Evolutionary conservation across 1,284 basidiomycete species (phyloP).

Genomic region (Ganoderma sinense): DNA sequence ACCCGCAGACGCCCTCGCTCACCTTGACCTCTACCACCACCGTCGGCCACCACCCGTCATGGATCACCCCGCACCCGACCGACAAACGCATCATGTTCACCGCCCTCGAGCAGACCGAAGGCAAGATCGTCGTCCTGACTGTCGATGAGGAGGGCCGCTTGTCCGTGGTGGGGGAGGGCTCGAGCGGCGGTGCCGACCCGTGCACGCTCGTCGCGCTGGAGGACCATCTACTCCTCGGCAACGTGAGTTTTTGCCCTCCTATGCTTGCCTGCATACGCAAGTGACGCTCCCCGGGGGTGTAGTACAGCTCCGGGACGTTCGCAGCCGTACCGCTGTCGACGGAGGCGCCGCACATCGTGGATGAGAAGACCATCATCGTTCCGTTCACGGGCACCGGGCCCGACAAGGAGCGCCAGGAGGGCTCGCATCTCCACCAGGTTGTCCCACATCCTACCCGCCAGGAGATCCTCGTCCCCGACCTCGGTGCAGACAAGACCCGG

Average conservation of each 20-base stretch:
- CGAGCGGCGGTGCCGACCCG: slow-evolving; percentile 67
- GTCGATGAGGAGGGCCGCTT: slow-evolving; percentile 54
- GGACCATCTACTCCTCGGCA: slow-evolving; percentile 65
- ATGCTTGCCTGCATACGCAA: too few relatives aligned
- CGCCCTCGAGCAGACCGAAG: slow-evolving; percentile 65
- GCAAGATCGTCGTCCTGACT: slow-evolving; percentile 62
- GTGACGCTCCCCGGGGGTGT: not conserved
- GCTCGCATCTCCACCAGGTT: slow-evolving; percentile 76
- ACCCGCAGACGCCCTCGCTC: slow-evolving; percentile 48
- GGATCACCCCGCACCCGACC: slow-evolving; percentile 67
- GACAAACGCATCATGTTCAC: slow-evolving; percentile 61
- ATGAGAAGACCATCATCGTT: slow-evolving; percentile 7
- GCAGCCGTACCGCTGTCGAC: slow-evolving; percentile 57
- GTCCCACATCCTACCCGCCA: slow-evolving; percentile 48
- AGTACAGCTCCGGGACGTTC: slow-evolving; percentile 72
- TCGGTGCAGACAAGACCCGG: slow-evolving; percentile 73
- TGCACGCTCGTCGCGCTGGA: slow-evolving; percentile 61
- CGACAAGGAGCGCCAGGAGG: slow-evolving; percentile 64
- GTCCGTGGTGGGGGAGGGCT: slow-evolving; percentile 50
- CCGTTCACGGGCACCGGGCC: slow-evolving; percentile 60
- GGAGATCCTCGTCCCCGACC: slow-evolving; percentile 74
- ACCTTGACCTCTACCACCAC: slow-evolving; percentile 50
- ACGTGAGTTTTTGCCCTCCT: slow-evolving; percentile 55
- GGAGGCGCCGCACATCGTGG: slow-evolving; percentile 51
- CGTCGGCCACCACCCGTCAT: slow-evolving; percentile 73